Base-by-base conservation (phyloP, 495 filamentous ascomycete species). In the Poronia punctata region DNA sequence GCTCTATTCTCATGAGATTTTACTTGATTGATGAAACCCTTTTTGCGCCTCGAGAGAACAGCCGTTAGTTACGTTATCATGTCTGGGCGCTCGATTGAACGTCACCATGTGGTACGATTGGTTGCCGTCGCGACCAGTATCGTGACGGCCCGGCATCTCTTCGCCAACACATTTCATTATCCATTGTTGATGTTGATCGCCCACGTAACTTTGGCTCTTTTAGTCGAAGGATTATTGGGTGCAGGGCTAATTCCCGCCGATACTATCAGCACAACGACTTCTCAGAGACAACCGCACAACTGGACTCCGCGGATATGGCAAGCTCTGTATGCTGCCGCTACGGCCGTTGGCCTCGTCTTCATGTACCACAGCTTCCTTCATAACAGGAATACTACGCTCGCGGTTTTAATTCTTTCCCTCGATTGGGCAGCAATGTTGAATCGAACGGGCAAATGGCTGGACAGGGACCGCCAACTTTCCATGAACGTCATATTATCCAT, bases 361-460 rank as follows among this genome's bases (percentile, higher is more conserved):
- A 45, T 35, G 15, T 45, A 45, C 22, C 42, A 45, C 22, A 45
- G 42, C 28, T 45, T 45, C 15, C 42, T 45, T 18, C 42, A 45
- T 21, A 45, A 45, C 11, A 32, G 42, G 9, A 45, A 45, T 28
- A 38, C 42, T 9, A 45, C 42, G 16, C n/a, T 45, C 12, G 19
- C 34, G 26, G 35, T 45, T 17, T 38, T 45, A 35, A 19, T 45
- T 34, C 16, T 45, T 5, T 34, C 34, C 1, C 35, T 45, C 15
- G 42, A 45, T 16, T 38, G 42, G 34, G 35, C 26, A n/a, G 17
- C 15, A 1, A 23, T 38, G 9, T 23, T 45, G 21, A 16, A 35
- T 26, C 42, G 42, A 17, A 23, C 35, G 3, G 27, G 15, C 19
- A 45, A 9, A 27, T 45, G 42, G 42, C 19, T 38, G 34, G 26